Base-by-base conservation (phyloP, 108 stramenopile genomes). In the Schizochytrium sp. region DNA sequence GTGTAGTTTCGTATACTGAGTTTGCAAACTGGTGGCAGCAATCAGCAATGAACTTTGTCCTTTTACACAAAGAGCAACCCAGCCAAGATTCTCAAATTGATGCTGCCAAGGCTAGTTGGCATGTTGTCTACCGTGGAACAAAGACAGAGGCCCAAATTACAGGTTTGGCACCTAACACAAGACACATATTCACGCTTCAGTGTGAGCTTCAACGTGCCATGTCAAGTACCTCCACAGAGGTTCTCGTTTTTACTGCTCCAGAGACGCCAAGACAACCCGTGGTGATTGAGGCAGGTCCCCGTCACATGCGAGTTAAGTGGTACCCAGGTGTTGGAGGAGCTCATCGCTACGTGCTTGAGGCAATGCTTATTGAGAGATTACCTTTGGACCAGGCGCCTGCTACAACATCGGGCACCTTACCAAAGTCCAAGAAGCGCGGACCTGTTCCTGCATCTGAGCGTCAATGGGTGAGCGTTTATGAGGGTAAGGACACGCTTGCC, bases 261-360 rank as follows among this genome's bases (percentile, higher is more conserved):
- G 76, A 83, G 2, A 83, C 76, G 15, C 76, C 76, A 53, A 47
- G 53, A 56, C 76, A 83, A 53, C 76, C 76, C 47, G 76, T 83
- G 10, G 76, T 83, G 50, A 40, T 83, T 5, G 76, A 83, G 28
- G 76, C 76, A 13, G 76, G 76, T 28, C 76, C 76, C 10, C 47
- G 76, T 8, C 76, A 83, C 28, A n/a, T 55, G 19, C 47, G 76
- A 7, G 76, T 83, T 38, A 83, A 83, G 76, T 83, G 76, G 76
- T 83, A 83, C 47, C 76, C 76, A 38, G 76, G 76, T 3, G 19
- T 55, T 55, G 50, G 47, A 13, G 76, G 76, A 0, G 76, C 76
- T 17, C 50, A 83, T 55, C 47, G 53, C 15, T 83, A 83, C 47
- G 53, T 55, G 47, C 76, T 83, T 5, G 76, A 83, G 76, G 50